A percentile compares a stretch with the other conserved stretches of the same genome.
phyloP scores from a whole-genome alignment of 2,329 filamentous ascomycete genomes.

The Scytalidium lignicola region DNA sequence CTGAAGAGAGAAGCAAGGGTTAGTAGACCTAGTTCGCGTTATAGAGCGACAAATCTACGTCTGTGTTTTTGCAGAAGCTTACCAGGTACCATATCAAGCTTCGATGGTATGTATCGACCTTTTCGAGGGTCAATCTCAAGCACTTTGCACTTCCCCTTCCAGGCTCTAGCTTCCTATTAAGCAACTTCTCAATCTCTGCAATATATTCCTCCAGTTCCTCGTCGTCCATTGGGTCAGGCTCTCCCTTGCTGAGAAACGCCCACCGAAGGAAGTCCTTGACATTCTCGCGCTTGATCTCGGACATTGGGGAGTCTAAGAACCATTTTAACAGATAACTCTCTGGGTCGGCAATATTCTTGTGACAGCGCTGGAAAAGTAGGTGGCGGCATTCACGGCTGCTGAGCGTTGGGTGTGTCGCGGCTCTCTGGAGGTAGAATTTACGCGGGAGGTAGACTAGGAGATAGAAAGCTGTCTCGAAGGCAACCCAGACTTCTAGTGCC shows the following conservation, averaged over 20 bases:
- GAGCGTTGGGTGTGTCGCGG: constrained; percentile 40
- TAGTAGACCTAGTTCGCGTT: constrained; percentile 5
- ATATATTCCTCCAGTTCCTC: constrained; percentile 50
- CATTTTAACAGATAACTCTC: constrained; percentile 46
- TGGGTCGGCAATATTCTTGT: constrained; percentile 42
- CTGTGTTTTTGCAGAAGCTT: too few species aligned
- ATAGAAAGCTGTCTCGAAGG: constrained; percentile 46
- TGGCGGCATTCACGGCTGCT: constrained; percentile 36
- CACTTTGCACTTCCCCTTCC: constrained; percentile 45
- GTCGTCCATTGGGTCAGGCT: constrained; percentile 33
- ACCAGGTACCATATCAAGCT: constrained; percentile 50
- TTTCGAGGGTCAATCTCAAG: constrained; percentile 49
- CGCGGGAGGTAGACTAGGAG: constrained; percentile 42
- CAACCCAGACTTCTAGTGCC: too few species aligned
- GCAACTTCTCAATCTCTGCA: constrained; percentile 39
- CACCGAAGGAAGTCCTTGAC: constrained; percentile 52
- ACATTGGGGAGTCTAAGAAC: constrained; percentile 45
- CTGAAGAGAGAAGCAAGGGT: not conserved
- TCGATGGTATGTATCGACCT: constrained; percentile 47
- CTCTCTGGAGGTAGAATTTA: constrained; percentile 38
- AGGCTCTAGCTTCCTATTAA: constrained; percentile 40
- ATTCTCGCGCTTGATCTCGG: constrained; percentile 50
- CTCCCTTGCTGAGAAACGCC: constrained; percentile 46
- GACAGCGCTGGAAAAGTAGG: constrained; percentile 43
- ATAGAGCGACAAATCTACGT: too few species aligned